These are phyloP conservation scores for Coelastrella sp. DNA, from an alignment of 139 green algal species.

Conservation along the genomic window DNA sequence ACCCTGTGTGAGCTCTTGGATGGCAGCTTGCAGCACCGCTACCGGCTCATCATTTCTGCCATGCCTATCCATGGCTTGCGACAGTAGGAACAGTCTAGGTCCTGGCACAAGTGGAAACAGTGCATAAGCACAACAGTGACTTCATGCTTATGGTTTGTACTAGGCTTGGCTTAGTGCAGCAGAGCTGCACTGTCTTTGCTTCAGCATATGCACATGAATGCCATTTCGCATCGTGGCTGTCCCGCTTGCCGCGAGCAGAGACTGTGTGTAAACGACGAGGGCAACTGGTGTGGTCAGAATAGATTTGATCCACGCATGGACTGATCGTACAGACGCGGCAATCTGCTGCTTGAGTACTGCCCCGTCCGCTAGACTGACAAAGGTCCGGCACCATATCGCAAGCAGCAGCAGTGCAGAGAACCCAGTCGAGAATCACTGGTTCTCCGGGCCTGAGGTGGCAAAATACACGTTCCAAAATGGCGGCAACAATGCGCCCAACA, in stretches of 20 bases:
- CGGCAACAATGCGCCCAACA: background rate
- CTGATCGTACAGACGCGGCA: background rate
- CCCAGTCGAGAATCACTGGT: background rate
- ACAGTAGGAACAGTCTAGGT: too few species aligned
- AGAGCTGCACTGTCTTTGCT: too few species aligned
- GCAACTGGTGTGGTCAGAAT: background rate
- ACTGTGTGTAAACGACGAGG: too few species aligned
- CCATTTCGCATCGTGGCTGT: too few species aligned
- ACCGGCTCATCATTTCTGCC: slow-evolving; percentile 20
- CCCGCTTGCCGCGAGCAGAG: too few species aligned
- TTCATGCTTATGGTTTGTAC: too few species aligned
- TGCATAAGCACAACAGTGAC: background rate
- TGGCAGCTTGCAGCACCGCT: slow-evolving; percentile 41
- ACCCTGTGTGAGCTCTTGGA: slow-evolving; percentile 27
- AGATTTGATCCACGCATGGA: background rate
- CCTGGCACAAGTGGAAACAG: background rate
- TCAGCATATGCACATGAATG: too few species aligned
- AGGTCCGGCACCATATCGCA: background rate
- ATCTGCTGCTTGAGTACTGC: background rate
- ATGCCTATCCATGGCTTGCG: background rate
- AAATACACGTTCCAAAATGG: background rate
- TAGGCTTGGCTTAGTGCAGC: too few species aligned
- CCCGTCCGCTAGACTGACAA: background rate
- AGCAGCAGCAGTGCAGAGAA: background rate
- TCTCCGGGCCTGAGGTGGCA: background rate